A percentile compares a stretch with the other conserved stretches of the same genome.
Conservation (phyloP, 2,329 filamentous ascomycete species). For the Aspergillus felis region DNA sequence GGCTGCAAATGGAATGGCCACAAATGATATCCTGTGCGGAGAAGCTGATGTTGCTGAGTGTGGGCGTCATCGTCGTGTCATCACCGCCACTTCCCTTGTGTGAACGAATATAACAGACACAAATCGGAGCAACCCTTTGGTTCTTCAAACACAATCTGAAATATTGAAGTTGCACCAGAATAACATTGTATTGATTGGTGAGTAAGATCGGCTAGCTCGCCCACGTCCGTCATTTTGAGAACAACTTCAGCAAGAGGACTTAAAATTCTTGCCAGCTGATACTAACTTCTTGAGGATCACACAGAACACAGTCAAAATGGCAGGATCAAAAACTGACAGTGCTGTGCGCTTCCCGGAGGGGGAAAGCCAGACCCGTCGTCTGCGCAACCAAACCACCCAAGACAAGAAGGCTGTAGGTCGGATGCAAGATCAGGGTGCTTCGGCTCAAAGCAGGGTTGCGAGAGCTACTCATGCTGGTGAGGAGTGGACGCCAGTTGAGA, state of each 20-base stretch:
- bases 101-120: neutral
- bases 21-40: slow-evolving; percentile 7
- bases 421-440: slow-evolving; percentile 9
- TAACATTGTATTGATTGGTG: neutral
- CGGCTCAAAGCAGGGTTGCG: slow-evolving; percentile 2
- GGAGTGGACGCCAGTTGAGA: slow-evolving; percentile 25
- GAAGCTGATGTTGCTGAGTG: slow-evolving; percentile 17
- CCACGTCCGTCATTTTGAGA: neutral
- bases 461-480: neutral
- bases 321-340: slow-evolving; percentile 25
- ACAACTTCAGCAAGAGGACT: neutral
- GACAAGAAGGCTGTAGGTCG: slow-evolving; percentile 17
- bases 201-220: neutral
- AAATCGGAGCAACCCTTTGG: neutral
- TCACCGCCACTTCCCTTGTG: slow-evolving; percentile 20
- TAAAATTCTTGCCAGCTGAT: neutral
- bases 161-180: neutral
- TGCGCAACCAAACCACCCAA: slow-evolving; percentile 19
- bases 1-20: slow-evolving; percentile 6
- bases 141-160: neutral
- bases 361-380: slow-evolving; percentile 18
- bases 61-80: slow-evolving; percentile 31
- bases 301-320: slow-evolving; percentile 18
- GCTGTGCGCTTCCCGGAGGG: slow-evolving; percentile 20
- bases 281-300: neutral